Base-by-base conservation (phyloP, 495 filamentous ascomycete species). In the Neurospora sp. region DNA sequence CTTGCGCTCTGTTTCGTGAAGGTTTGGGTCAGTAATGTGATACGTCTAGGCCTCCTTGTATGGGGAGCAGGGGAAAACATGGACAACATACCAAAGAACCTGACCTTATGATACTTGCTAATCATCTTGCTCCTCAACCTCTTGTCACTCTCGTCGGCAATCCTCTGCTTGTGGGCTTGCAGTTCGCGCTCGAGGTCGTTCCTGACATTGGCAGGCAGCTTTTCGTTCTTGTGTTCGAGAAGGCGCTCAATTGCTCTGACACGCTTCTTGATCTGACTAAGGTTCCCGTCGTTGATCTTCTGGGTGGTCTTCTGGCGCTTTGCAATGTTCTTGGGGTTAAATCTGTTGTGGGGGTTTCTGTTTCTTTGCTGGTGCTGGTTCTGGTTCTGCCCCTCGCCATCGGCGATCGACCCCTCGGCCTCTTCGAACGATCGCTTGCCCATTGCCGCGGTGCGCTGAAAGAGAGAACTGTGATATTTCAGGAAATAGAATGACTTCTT, bases 101-200 rank as follows among this genome's bases (percentile, higher is more conserved):
- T 86, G 34, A 98, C 92, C 88, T 96, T 97, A 79, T 97, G 95
- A 79, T 97, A 99, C 77, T 90, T 93, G 79, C 86, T 88, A 70
- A 95, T 94, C 87, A 97, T 92, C 71, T 88, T 86, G 74, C 88
- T 87, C 74, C 91, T 88, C 70, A 83, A 81, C 78, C 88, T 90
- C 76, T 90, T 89, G 15, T 87, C 81, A 37, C 82, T 77, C 31
- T 84, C 83, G 54, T 85, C 83, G 34, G 81, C 86, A 21, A 98
- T 85, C 75, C 94, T 92, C 71, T 89, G 86, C 80, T 92, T 86
- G 79, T 92, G 93, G 0, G 90, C 90, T 31, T 86, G 86, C 62
- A 98, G 83, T 69, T 94, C 95, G 39, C 95, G 89, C 81, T 98
- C 93, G 71, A 92, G 89, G 17, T 95, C 89, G 38, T 91, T 84